phyloP scores from a whole-genome alignment of 441 rosid genomes.

The Syzygium syzygioides region DNA sequence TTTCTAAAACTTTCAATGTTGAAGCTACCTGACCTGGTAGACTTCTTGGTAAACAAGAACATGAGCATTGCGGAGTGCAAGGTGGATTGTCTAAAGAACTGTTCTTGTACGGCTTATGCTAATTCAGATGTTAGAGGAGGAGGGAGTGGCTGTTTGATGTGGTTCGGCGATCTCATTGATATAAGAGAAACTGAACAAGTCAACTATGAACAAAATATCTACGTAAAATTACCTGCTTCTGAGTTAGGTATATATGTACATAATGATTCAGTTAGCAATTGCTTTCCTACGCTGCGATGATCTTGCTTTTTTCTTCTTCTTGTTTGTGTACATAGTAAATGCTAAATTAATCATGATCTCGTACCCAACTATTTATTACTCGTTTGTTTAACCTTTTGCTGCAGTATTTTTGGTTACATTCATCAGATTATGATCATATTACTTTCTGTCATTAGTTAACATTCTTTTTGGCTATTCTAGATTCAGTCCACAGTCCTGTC shows the following conservation, averaged over 20 bases:
- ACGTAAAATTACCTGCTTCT: background rate
- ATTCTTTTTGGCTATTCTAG: background rate
- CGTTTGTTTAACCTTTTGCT: background rate
- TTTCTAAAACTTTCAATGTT: background rate
- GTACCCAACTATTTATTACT: background rate
- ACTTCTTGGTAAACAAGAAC: background rate
- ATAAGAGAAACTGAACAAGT: background rate
- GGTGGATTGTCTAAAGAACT: background rate
- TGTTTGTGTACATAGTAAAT: background rate
- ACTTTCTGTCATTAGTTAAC: background rate
- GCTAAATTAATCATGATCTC: background rate
- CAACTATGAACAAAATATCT: background rate
- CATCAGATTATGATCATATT: background rate
- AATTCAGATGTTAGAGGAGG: background rate
- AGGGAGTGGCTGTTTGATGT: background rate
- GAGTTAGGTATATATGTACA: background rate
- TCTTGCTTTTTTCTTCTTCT: background rate
- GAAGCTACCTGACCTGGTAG: background rate
- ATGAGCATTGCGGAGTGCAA: background rate
- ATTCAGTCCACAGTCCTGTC: background rate
- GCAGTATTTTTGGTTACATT: background rate
- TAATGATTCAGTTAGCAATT: background rate
- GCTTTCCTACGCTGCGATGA: background rate
- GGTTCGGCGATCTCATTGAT: background rate
- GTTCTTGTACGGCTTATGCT: background rate